phyloP scores from a whole-genome alignment of 192 early-diverging fungal species.

The Coemansia sp. region DNA sequence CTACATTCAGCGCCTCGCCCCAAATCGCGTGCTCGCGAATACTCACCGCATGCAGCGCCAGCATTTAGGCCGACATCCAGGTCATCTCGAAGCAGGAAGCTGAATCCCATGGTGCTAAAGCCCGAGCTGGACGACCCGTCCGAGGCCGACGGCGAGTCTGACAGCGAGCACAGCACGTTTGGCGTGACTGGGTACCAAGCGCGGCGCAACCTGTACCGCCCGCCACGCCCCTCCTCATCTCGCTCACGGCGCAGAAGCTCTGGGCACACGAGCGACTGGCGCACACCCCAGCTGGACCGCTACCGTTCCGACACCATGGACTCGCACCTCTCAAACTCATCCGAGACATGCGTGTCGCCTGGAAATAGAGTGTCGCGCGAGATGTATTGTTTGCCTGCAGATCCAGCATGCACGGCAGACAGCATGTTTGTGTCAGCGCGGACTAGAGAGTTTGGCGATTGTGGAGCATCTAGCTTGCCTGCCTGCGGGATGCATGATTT shows the following conservation, averaged over 20 bases:
- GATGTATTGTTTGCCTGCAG: conserved; percentile 6
- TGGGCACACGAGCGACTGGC: conserved; percentile 13
- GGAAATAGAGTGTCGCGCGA: conserved; percentile 23
- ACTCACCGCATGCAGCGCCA: conserved; percentile 1
- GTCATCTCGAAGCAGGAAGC: background rate
- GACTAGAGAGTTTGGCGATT: background rate
- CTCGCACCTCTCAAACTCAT: conserved; percentile 42
- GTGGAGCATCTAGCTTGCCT: background rate
- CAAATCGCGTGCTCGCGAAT: background rate
- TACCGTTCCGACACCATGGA: conserved; percentile 36
- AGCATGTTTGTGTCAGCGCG: background rate
- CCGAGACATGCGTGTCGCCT: conserved; percentile 47
- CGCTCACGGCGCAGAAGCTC: conserved; percentile 13
- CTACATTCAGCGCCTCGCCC: background rate
- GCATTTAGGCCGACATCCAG: conserved; percentile 2
- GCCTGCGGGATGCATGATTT: background rate
- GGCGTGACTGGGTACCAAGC: background rate
- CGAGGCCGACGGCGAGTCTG: conserved; percentile 48
- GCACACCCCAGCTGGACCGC: conserved; percentile 5
- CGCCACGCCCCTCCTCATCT: background rate
- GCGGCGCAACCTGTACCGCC: conserved; percentile 1
- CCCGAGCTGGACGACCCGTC: conserved; percentile 16
- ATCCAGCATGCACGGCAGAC: background rate
- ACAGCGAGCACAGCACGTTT: conserved; percentile 17
- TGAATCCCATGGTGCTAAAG: background rate